phyloP scores from a whole-genome alignment of 495 filamentous ascomycete species.

The Staphylotrichum longicolle region DNA sequence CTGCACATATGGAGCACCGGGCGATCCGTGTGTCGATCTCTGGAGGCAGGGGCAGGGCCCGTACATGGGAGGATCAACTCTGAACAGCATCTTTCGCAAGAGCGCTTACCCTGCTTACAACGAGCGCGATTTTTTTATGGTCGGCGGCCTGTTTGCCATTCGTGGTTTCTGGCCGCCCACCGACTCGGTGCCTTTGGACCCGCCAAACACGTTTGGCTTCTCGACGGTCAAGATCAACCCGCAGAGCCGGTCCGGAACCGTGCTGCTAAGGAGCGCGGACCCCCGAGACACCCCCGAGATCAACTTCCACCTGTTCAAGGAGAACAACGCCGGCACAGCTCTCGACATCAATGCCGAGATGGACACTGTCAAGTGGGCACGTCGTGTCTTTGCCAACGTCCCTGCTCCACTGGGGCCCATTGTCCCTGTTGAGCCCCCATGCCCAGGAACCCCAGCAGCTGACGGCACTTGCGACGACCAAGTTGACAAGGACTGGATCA shows the following conservation, averaged over 20 bases:
- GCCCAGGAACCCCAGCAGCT: constrained; percentile 48
- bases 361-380: constrained; percentile 56
- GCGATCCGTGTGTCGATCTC: constrained; percentile 25
- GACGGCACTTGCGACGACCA: constrained; percentile 26
- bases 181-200: constrained; percentile 21
- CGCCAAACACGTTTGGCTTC: constrained; percentile 21
- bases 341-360: constrained; percentile 48
- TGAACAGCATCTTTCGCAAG: constrained; percentile 24
- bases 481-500: constrained; percentile 32
- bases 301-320: constrained; percentile 48
- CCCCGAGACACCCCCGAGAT: constrained; percentile 45
- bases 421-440: constrained; percentile 42
- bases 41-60: constrained; percentile 22
- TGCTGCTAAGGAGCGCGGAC: constrained; percentile 42
- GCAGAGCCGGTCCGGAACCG: constrained; percentile 43
- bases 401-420: constrained; percentile 39
- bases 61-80: constrained; percentile 14
- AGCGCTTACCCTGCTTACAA: constrained; percentile 10
- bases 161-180: constrained; percentile 34
- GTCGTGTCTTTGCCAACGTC: constrained; percentile 31
- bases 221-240: constrained; percentile 31
- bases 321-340: constrained; percentile 18
- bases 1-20: constrained; percentile 29
- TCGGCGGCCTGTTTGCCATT: constrained; percentile 32
- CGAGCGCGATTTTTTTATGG: constrained; percentile 34